Base-by-base conservation (phyloP, 1,139 yeast species). In the Wickerhamomyces sp. region DNA sequence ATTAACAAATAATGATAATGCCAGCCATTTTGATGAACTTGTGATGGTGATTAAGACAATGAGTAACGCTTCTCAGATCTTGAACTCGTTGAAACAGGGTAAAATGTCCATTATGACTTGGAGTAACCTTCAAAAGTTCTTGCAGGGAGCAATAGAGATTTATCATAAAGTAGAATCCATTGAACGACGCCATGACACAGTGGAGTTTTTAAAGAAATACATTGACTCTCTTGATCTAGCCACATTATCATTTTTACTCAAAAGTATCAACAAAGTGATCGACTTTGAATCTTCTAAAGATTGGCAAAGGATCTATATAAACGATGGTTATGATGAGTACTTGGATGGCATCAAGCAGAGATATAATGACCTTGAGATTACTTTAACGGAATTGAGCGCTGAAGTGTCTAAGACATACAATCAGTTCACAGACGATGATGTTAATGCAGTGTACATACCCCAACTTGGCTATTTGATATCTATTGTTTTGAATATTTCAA, bases 401-500 rank as follows among this genome's bases (percentile, higher is more conserved):
- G 48, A 43, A 1, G 40, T 57, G 7, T 36, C 49, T 25, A 16
- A 28, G 3, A 21, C n/a, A 6, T 35, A 48, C 17, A 36, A 40
- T 0, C 29, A 47, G 16, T 43, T 47, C 4, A 33, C 49, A 0
- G 38, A 37, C 3, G 45, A 45, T 5, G 32, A 55, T 2, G 36
- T 67, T 5, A 68, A 65, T 41, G 64, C 65, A 2, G 63, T 67
- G 3, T 72, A 72, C 43, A 65, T 71, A 20, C 53, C 53, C 2
- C 53, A 49, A 26, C 38, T 72, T 24, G 77, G 76, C 0, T 72
- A 64, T 40, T 49, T 72, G 33, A 51, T 68, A 2, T 54, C 64
- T 0, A 28, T 56, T 4, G 56, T 54, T 18, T 27, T 37, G 16
- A 13, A 13, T 5, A 28, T 42, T 15, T 5, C 41, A 2, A 27